Evolutionary conservation across 73 alveolate species (phyloP).

Genomic region (Paramecium octaurelia): DNA sequence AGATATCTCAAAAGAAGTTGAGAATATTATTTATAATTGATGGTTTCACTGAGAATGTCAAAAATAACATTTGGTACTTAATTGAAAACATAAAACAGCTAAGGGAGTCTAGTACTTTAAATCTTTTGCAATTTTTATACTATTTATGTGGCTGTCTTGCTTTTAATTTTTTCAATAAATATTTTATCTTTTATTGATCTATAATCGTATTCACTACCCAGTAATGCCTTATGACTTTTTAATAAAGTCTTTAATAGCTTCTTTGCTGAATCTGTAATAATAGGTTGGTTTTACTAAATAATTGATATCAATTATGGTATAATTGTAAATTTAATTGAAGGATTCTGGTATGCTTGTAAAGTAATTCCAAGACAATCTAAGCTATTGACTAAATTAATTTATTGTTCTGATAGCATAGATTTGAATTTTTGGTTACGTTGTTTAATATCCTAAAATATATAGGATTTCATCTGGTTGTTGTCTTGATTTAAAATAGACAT

Average conservation of each 20-base stretch:
- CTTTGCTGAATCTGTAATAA: background rate
- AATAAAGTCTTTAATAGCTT: background rate
- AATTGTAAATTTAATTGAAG: background rate
- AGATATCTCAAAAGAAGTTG: background rate
- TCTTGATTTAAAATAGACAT: background rate
- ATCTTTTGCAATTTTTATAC: background rate
- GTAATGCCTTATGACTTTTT: background rate
- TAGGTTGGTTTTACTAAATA: background rate
- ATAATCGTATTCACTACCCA: slow-evolving; percentile 23
- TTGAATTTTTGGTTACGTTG: background rate
- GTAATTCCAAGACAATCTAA: slow-evolving; percentile 38
- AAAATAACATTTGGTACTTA: background rate
- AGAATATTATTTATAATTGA: background rate
- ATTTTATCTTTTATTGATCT: background rate
- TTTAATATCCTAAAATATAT: background rate
- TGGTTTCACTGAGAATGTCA: background rate
- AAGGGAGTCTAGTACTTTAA: background rate
- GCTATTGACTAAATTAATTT: slow-evolving; percentile 18
- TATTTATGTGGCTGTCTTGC: background rate
- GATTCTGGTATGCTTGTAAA: background rate
- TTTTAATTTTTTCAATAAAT: background rate
- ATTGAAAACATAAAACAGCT: background rate
- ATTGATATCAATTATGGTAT: background rate
- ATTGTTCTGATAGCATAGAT: background rate
- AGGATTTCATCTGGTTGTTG: background rate